Base-by-base conservation (phyloP, 2,329 filamentous ascomycete genomes). In the Paraconiothyrium sp. region DNA sequence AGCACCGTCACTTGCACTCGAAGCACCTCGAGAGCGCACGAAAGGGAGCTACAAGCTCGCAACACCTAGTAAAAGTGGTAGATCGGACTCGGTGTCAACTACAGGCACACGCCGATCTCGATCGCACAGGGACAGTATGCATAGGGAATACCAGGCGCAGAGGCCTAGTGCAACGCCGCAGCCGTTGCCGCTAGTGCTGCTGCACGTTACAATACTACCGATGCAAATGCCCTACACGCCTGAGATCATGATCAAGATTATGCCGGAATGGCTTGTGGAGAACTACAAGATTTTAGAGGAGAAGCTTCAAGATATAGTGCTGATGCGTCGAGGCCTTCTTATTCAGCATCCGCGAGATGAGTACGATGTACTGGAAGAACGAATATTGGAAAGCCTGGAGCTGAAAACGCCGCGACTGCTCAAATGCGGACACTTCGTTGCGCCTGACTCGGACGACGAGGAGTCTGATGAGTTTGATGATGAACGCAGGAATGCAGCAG, bases 331-430 rank as follows among this genome's bases (percentile, higher is more conserved):
- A 24, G 92, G 91, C 2, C 84, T 95, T 37, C 81, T 95, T 47
- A 84, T 95, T 8, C 88, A 91, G 1, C 92, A 95, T 73, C 92
- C 92, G 1, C 87, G 92, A 67, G 90, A 90, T 59, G 92, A 94
- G 74, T 94, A 92, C 71, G 92, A 94, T 76, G 80, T 92, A 59
- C 84, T 95, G 0, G 91, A 94, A 78, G 92, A 94, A 79, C 84
- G 91, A 32, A 82, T 94, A 37, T 81, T 94, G 2, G 91, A 94
- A 76, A 89, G 90, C 1, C 79, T 94, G 49, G 91, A 93, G 74
- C 82, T 94, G 16, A 89, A 88, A 1, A 81, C 89, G 34, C 90
- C 90, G 2, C 84, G 89, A 3, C 88, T 94, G 47, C 83, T 92
- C 7, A 90, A 90, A 69, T 93, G 91, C 68, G 91, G 91, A 0